Conservation (phyloP, 768 basidiomycete genomes). For the Kwoniella bestiolae region DNA sequence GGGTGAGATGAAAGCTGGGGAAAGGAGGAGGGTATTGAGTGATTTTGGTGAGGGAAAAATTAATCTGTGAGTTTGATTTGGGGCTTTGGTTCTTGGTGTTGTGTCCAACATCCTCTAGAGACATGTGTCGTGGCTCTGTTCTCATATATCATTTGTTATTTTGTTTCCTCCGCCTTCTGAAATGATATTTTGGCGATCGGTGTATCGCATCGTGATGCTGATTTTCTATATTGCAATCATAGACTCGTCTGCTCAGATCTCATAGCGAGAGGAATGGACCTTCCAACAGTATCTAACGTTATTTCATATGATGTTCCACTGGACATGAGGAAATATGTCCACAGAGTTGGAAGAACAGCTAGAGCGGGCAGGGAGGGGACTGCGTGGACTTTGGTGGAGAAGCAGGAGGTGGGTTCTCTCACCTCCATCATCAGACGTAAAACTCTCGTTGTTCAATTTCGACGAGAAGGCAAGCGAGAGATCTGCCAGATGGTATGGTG, state of each 20-base stretch:
- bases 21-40: constrained; percentile 76
- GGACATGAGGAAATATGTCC: constrained; percentile 98
- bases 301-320: constrained; percentile 93
- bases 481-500: no score
- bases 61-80: constrained; percentile 68
- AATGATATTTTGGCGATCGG: no score
- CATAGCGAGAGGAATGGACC: constrained; percentile 93
- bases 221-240: no score
- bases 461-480: no score
- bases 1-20: constrained; percentile 74
- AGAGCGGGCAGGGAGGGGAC: constrained; percentile 84
- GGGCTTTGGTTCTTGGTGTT: background rate
- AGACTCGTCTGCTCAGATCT: constrained; percentile 97
- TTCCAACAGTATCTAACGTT: constrained; percentile 88
- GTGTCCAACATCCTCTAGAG: no score
- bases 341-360: constrained; percentile 94
- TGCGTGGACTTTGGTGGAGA: constrained; percentile 94
- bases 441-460: no score
- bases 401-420: constrained; percentile 63
- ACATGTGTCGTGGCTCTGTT: no score
- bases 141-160: background rate
- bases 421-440: background rate
- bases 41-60: constrained; percentile 80
- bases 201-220: no score
- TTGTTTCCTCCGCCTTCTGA: constrained; percentile 1